Conservation (phyloP, 768 basidiomycete species). For the Basidioascus undulatus region DNA sequence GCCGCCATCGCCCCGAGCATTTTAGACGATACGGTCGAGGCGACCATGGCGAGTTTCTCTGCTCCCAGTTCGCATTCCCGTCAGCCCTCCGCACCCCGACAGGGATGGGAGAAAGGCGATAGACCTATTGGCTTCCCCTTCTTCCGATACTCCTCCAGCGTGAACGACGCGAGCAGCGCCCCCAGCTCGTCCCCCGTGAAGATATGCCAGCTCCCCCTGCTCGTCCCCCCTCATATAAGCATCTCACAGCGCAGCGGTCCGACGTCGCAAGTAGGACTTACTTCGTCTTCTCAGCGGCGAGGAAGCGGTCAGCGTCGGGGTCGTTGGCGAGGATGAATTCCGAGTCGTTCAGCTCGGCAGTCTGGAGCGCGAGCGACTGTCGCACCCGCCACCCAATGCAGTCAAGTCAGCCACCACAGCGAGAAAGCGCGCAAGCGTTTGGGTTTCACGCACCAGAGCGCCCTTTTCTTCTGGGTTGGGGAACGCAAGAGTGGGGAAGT, state of each 20-base stretch:
- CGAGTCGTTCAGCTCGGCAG: slow-evolving; percentile 30
- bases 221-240: no score
- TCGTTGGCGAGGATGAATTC: slow-evolving; percentile 64
- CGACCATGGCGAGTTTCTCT: slow-evolving; percentile 56
- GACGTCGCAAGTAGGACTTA: slow-evolving; percentile 14
- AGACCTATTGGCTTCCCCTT: slow-evolving; percentile 26
- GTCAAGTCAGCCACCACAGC: slow-evolving; percentile 1
- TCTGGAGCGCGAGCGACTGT: slow-evolving; percentile 47
- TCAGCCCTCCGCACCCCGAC: neutral
- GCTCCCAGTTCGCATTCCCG: no score
- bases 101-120: no score
- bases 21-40: slow-evolving; percentile 73
- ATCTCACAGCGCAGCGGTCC: neutral
- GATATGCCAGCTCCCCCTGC: slow-evolving; percentile 30
- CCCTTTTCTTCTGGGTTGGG: slow-evolving; percentile 86
- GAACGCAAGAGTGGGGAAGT: slow-evolving; percentile 62
- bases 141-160: slow-evolving; percentile 23
- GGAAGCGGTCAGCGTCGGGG: slow-evolving; percentile 65
- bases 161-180: slow-evolving; percentile 24
- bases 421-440: neutral
- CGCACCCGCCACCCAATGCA: neutral
- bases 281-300: slow-evolving; percentile 41
- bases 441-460: slow-evolving; percentile 12
- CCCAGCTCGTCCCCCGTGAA: slow-evolving; percentile 79
- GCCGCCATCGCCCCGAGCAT: slow-evolving; percentile 59